These are phyloP conservation scores for Lagenaria siceraria DNA, from an alignment of 306 rosid genomes.

Conservation along the genomic window DNA sequence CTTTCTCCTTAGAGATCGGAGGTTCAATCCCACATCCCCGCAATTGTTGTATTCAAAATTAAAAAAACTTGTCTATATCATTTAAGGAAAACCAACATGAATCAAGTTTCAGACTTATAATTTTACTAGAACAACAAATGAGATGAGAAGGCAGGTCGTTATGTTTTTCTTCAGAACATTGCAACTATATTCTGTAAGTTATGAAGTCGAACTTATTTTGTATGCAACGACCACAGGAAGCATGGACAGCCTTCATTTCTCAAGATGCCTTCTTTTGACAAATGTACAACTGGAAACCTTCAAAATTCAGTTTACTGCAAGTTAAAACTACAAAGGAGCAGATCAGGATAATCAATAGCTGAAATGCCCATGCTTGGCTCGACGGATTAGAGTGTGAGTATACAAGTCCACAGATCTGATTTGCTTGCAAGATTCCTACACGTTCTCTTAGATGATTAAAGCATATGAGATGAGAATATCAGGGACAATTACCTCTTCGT, in stretches of 20 bases:
- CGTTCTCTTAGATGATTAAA: background rate
- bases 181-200: background rate
- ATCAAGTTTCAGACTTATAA: background rate
- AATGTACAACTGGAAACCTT: constrained; percentile 5
- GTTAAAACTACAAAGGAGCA: background rate
- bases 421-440: background rate
- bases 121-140: background rate
- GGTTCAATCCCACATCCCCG: no score
- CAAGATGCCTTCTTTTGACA: constrained; percentile 41
- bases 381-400: background rate
- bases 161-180: background rate
- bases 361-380: background rate
- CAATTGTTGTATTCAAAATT: no score
- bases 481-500: background rate
- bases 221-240: constrained; percentile 42
- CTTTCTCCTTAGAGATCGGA: no score
- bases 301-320: constrained; percentile 7
- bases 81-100: background rate
- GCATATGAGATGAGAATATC: constrained; percentile 1
- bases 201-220: background rate
- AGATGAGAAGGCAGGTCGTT: background rate
- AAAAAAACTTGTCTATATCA: no score
- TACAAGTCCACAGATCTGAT: background rate
- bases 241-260: constrained; percentile 72
- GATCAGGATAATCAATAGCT: background rate